Conservation (phyloP, 1,139 yeast species). For the Candida anutae region DNA sequence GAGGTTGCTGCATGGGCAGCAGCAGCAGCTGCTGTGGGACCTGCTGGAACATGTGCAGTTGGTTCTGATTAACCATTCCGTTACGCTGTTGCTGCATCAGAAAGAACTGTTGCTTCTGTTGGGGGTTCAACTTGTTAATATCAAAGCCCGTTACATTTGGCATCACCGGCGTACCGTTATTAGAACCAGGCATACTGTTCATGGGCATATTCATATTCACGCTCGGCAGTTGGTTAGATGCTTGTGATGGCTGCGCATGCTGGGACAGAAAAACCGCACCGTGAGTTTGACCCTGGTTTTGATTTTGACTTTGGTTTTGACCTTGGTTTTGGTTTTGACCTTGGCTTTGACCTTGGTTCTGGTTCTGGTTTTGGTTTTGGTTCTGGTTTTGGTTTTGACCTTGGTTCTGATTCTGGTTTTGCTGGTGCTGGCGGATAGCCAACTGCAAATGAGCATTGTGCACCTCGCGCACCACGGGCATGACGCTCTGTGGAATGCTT, state of each 20-base stretch:
- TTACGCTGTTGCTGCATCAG: constrained; percentile 27
- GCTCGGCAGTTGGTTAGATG: constrained; percentile 2
- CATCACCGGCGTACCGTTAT: constrained; percentile 2
- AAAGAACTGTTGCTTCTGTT: constrained; percentile 28
- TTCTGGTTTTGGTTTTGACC: no score
- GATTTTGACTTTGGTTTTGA: constrained; percentile 4
- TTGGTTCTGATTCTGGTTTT: constrained; percentile 10
- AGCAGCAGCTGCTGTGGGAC: constrained; percentile 6
- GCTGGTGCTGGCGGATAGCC: constrained; percentile 26
- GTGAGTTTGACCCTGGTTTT: constrained; percentile 1
- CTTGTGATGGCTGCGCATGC: constrained; percentile 10
- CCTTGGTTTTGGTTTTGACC: no score
- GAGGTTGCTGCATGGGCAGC: constrained; percentile 6
- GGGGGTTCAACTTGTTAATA: constrained; percentile 22
- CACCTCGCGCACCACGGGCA: constrained; percentile 52
- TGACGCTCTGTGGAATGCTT: constrained; percentile 45
- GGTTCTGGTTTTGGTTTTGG: constrained; percentile 14
- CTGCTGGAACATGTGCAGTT: constrained; percentile 2
- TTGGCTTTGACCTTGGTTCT: no score
- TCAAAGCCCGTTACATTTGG: constrained; percentile 7
- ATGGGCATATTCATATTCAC: constrained; percentile 6
- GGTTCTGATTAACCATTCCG: constrained; percentile 6
- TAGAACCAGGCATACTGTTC: constrained; percentile 3
- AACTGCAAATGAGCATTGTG: constrained; percentile 52
- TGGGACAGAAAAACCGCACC: constrained; percentile 1